Base-by-base conservation (phyloP, 2,329 filamentous ascomycete species). In the Cryoendolithus antarcticus region DNA sequence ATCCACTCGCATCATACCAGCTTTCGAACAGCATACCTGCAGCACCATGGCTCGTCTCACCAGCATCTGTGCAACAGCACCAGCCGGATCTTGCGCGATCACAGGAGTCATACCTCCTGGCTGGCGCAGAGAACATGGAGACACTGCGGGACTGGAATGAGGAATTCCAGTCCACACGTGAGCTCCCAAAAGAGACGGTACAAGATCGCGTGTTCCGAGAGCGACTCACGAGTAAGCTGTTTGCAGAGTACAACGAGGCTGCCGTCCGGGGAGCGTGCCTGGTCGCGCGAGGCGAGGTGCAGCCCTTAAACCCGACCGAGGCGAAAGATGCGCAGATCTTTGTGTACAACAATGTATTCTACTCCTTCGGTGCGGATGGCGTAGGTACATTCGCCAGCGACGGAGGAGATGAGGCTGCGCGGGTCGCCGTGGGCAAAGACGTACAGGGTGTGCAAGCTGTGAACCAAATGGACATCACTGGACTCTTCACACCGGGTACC, bases 261-360 rank as follows among this genome's bases (percentile, higher is more conserved):
- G 91, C 93, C 40, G 83, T 86, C 31, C 79, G 86, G 45, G 91
- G 91, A 45, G 89, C 91, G 27, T 83, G 95, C 34, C 70, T 96
- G 49, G 89, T 98, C 38, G 89, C 88, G 15, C 76, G 85, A 41
- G 91, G 91, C 39, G 91, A 98, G 61, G 82, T 98, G 46, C 80
- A 86, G 12, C 86, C 91, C 5, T 66, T 98, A 39, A 98, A 98
- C 65, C 91, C 91, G 5, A 96, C 89, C 0, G 91, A 98, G 64
- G 79, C 73, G 47, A 77, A 74, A 49, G 89, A 98, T 60, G 91
- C 91, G 3, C 91, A 98, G 61, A 98, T 98, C 48, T 98, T 94
- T 55, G 89, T 98, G 13, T 95, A 96, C 70, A 96, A 96, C 71
- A 98, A 98, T 64, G 86, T 98, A 50, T 98, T 98, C 69, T 98